Percentiles rank a stretch among this genome's conserved stretches.
Conservation (phyloP, 768 basidiomycete species). For the Boletales sp. region DNA sequence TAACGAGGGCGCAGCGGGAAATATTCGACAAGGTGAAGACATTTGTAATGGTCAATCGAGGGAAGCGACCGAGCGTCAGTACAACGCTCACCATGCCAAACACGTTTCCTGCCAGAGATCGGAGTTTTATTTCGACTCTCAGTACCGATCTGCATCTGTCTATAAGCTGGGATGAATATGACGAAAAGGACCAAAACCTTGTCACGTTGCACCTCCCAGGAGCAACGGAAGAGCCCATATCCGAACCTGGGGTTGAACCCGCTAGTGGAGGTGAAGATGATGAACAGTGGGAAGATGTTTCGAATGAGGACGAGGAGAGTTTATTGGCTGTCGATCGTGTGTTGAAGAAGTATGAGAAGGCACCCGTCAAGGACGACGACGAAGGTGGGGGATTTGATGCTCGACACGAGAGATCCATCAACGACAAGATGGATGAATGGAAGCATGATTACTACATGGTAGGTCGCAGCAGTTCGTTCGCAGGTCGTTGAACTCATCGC, state of each 20-base stretch:
- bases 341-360: slow-evolving; percentile 83
- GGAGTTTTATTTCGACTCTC: slow-evolving; percentile 72
- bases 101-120: slow-evolving; percentile 74
- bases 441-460: slow-evolving; percentile 89
- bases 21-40: slow-evolving; percentile 76
- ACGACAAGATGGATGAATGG: slow-evolving; percentile 90
- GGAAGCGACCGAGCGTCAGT: slow-evolving; percentile 24
- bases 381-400: slow-evolving; percentile 76
- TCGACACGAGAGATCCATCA: slow-evolving; percentile 65
- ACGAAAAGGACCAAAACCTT: slow-evolving; percentile 76
- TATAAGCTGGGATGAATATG: slow-evolving; percentile 91
- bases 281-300: slow-evolving; percentile 46
- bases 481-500: slow-evolving; percentile 10
- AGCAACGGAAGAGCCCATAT: slow-evolving; percentile 33
- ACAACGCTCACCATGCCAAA: slow-evolving; percentile 67
- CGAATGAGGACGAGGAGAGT: slow-evolving; percentile 63
- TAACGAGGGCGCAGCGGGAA: slow-evolving; percentile 70
- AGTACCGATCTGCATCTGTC: slow-evolving; percentile 74
- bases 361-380: slow-evolving; percentile 69
- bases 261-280: slow-evolving; percentile 45
- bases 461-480: slow-evolving; percentile 38
- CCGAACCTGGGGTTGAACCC: slow-evolving; percentile 30
- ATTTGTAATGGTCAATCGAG: slow-evolving; percentile 58
- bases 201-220: slow-evolving; percentile 65
- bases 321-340: slow-evolving; percentile 75